Evolutionary conservation across 2,329 filamentous ascomycete species (phyloP), one percentile per base, ranked within the genome.

Genomic region (Venturia nashicola): DNA sequence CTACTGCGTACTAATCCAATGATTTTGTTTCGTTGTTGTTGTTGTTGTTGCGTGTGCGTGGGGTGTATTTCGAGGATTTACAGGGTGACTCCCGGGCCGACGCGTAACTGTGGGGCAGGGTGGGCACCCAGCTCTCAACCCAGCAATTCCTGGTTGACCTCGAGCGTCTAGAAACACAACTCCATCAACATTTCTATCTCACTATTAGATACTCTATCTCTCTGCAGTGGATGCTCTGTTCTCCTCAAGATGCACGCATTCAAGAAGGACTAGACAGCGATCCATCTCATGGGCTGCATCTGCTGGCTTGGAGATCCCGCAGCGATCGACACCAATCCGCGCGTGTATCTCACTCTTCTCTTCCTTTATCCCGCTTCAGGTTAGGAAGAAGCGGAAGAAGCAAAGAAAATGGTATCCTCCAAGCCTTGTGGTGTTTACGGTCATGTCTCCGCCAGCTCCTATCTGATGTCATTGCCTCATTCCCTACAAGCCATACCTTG

Each of bases 391-490:
- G 12, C 51, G 2, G 16, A 36, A 57, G 51, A 39, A 39, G 36
- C 6, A 39, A 7, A 39, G 5, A 5, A n/a, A 36, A 36, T 36
- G 32, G 14, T 5, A 9, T 18, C 32, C 51, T 36, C 51, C 51
- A 36, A 18, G 51, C 32, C n/a, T 36, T 57, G 51, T 27, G 51
- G 27, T 36, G 20, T 57, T 36, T 3, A 7, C 51, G 51, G 51
- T 36, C 2, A n/a, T n/a, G 12, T 57, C 8, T 7, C 51, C 51
- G 27, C 51, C 27, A 16, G 36, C 18, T 36, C 32, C 51, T 36
- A 18, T 57, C 51, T 57, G 51, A 57, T 57, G 51, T 57, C 51
- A 57, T 57, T n/a, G 51, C 51, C 51, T 57, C 32, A 36, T n/a
- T 18, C n/a, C 18, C 18, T n/a, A 27, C 51, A 57, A 57, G 51